Conservation (phyloP, 345 rosid species). For the Bruguiera gymnorhiza region DNA sequence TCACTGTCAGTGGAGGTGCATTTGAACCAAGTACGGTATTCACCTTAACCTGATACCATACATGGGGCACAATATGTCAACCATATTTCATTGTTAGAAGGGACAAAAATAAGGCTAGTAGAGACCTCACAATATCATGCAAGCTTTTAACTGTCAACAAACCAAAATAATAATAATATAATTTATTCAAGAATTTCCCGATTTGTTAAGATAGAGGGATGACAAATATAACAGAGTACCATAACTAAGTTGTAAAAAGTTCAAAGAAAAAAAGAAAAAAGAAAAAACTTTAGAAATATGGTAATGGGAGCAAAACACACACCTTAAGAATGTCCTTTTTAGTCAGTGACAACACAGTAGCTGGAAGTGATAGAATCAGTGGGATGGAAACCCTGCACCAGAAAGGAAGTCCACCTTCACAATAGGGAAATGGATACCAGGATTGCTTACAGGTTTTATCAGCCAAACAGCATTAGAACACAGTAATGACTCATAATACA, state of each 20-base stretch:
- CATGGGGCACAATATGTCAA: not conserved
- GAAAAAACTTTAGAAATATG: slow-evolving; percentile 6
- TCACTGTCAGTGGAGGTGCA: slow-evolving; percentile 78
- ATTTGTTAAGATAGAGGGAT: no score
- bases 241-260: not conserved
- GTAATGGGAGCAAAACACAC: slow-evolving; percentile 3
- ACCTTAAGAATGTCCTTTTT: slow-evolving; percentile 76
- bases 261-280: slow-evolving; percentile 46
- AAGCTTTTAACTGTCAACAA: no score
- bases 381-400: slow-evolving; percentile 70
- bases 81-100: not conserved
- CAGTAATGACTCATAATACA: no score
- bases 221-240: not conserved
- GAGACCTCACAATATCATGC: no score
- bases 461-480: no score
- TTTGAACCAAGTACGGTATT: slow-evolving; percentile 78
- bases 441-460: not conserved
- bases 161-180: no score
- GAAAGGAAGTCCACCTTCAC: slow-evolving; percentile 13
- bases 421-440: not conserved
- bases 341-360: slow-evolving; percentile 74
- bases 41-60: slow-evolving; percentile 64
- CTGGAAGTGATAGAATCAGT: slow-evolving; percentile 76
- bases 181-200: no score
- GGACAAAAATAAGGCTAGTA: no score